Evolutionary conservation across 1,284 basidiomycete genomes (phyloP).

Genomic region (Malassezia equina): DNA sequence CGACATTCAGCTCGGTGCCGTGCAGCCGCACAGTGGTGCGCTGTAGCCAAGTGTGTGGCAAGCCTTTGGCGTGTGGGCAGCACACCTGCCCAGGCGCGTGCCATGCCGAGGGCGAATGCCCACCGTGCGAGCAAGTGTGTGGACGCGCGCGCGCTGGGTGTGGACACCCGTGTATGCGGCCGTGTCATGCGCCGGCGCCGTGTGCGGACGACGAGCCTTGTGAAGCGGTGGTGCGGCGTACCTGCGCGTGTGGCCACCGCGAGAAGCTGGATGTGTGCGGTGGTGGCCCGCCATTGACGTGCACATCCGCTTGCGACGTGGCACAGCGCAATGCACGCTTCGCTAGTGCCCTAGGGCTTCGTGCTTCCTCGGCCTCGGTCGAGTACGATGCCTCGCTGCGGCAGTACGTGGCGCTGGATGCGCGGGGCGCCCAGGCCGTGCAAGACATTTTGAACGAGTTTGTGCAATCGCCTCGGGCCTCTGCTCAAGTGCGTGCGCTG

Average conservation of each 20-base stretch:
- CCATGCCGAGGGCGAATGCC: conserved; percentile 34
- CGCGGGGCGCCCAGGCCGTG: conserved; percentile 29
- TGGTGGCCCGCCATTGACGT: conserved; percentile 22
- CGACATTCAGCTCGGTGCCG: conserved; percentile 36
- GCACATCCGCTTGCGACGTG: conserved; percentile 34
- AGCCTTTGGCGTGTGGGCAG: conserved; percentile 36
- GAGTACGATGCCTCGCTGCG: conserved; percentile 21
- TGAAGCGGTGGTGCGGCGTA: conserved; percentile 32
- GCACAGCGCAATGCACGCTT: conserved; percentile 45
- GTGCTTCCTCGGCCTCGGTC: conserved; percentile 20
- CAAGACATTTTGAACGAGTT: conserved; percentile 39
- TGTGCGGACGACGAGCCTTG: conserved; percentile 40
- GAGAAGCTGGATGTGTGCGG: conserved; percentile 26
- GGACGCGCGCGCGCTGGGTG: conserved; percentile 36
- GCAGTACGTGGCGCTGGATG: conserved; percentile 26
- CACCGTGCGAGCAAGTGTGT: conserved; percentile 36
- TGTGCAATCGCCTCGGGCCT: conserved; percentile 36
- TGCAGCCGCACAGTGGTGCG: conserved; percentile 36
- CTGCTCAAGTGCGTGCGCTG: conserved; percentile 24
- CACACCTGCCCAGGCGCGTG: conserved; percentile 39
- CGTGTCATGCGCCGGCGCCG: conserved; percentile 40
- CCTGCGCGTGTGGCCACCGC: conserved; percentile 40
- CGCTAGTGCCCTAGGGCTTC: conserved; percentile 42
- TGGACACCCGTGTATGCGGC: conserved; percentile 35
- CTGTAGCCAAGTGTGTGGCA: conserved; percentile 37